Evolutionary conservation across 768 basidiomycete species (phyloP), one percentile per base, ranked within the genome.

Genomic region (Galerina marginata): DNA sequence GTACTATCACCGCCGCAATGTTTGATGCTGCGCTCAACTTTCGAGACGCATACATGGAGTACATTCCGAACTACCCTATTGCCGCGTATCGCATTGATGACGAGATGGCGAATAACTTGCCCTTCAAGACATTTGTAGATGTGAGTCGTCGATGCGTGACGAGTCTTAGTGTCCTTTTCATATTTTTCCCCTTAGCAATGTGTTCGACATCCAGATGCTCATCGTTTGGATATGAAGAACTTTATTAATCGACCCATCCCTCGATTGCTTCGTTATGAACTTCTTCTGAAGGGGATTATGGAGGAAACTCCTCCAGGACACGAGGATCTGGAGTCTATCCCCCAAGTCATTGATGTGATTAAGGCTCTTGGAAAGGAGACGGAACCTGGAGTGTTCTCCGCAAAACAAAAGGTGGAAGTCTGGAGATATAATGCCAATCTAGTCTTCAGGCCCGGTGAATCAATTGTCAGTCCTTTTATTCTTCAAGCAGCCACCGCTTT

Each of bases 161-260:
- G 9, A 25, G 14, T 6, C 5, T 15, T 0, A 9, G 26, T 25
- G 36, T 12, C 26, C 4, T 23, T 52, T 25, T 11, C 4, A 40
- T 14, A 25, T 26, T 42, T 14, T 26, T 20, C 39, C 33, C 6
- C 29, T 33, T 61, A 82, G 80, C 72, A 76, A 67, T 81, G 80
- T 51, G 66, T 80, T 10, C 86, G 89, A 36, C 88, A 93, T 65
- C 85, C 89, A 0, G 90, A 91, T 59, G 86, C 94, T 1, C 88
- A 91, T 67, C 86, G 90, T 51, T 81, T 93, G 16, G 95, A 95
- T 70, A 91, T 99, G 86, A 95, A 96, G 71, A 90, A 83, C 66
- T 99, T 98, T 76, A 91, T 96, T 69, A 89, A 93, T 67, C 88
- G 95, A 39, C 94, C 96, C 2, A 95, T 96, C 64, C 92, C 93